Evolutionary conservation across 306 rosid genomes (phyloP), one percentile per base, ranked within the genome.

Genomic region (Betula pendula): DNA sequence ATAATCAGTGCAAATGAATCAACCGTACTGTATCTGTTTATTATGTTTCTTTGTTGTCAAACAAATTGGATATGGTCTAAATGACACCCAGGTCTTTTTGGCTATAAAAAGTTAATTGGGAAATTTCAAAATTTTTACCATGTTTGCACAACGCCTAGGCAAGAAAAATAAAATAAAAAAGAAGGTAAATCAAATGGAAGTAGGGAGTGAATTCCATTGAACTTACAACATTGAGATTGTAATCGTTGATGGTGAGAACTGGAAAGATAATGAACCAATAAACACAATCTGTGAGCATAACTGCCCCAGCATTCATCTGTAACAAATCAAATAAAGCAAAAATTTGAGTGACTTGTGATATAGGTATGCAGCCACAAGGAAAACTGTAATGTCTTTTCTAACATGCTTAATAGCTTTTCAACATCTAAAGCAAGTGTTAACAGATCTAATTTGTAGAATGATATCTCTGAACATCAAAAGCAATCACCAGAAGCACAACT

Each of bases 231-330:
- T 16, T 85, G 60, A 84, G 60, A 66, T 84, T 74, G 68, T 87
- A 88, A 68, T 88, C 89, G 83, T 62, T 81, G 90, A 81, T 51
- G 66, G 90, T 82, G 77, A 92, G 86, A 72, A 92, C 87, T 3
- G 96, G 96, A 82, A 88, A 88, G 58, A 92, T 87, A 67, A 92
- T 31, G 69, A 80, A 3, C 96, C 97, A 92, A 73, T 84, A 88
- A 58, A 92, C 31, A 52, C 70, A 65, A 80, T 92, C 96, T 43
- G 92, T 92, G 58, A 90, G 86, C 88, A 88, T 73, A 81, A 92
- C 97, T 11, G 92, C 87, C 62, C 97, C 97, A 71, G 90, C 92
- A 84, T 70, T 86, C 42, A 83, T 88, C 95, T 92, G 88, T 72
- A 70, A 51, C 33, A 65, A 53, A 63, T 53, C 60, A 77, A 75